A percentile compares a stretch with the other conserved stretches of the same genome.
Conservation (phyloP, 2,329 filamentous ascomycete species). For the Didymella pomorum region DNA sequence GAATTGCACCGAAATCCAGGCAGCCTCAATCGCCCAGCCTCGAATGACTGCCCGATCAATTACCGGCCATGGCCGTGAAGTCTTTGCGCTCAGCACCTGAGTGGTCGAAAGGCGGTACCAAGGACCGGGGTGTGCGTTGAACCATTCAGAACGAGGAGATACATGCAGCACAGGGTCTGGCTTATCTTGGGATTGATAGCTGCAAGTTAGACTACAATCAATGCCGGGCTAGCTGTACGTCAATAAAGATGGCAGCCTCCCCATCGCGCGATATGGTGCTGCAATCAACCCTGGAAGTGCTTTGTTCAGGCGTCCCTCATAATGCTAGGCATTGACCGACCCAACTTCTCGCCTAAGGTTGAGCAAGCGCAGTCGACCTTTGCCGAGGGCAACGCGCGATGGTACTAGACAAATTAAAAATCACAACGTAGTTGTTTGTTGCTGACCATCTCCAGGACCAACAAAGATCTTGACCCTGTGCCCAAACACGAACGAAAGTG, state of each 20-base stretch:
- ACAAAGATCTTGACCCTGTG: slow-evolving; percentile 61
- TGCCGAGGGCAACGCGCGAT: slow-evolving; percentile 51
- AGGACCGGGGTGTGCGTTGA: slow-evolving; percentile 2
- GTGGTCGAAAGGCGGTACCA: slow-evolving; percentile 7
- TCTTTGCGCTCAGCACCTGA: slow-evolving; percentile 10
- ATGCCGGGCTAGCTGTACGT: slow-evolving; percentile 2
- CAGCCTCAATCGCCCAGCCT: neutral
- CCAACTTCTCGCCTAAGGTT: slow-evolving; percentile 52
- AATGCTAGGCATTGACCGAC: slow-evolving; percentile 48
- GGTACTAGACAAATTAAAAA: slow-evolving; percentile 24
- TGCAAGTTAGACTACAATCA: slow-evolving; percentile 8
- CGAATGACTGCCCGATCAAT: neutral
- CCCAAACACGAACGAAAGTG: slow-evolving; percentile 55
- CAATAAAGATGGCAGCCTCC: slow-evolving; percentile 12
- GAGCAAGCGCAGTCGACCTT: slow-evolving; percentile 58
- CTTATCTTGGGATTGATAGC: slow-evolving; percentile 26
- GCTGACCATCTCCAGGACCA: slow-evolving; percentile 47
- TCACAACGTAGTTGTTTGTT: neutral
- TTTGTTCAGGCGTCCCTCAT: neutral
- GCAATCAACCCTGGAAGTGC: too few species aligned
- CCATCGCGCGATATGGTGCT: neutral
- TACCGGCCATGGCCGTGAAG: slow-evolving; percentile 10
- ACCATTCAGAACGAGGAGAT: slow-evolving; percentile 3
- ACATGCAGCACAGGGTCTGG: slow-evolving; percentile 6
- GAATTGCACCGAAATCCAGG: neutral